Percentiles rank a stretch among this genome's conserved stretches.
Evolutionary conservation across 2,329 filamentous ascomycete species (phyloP).

Genomic region (Ustilaginoidea virens): DNA sequence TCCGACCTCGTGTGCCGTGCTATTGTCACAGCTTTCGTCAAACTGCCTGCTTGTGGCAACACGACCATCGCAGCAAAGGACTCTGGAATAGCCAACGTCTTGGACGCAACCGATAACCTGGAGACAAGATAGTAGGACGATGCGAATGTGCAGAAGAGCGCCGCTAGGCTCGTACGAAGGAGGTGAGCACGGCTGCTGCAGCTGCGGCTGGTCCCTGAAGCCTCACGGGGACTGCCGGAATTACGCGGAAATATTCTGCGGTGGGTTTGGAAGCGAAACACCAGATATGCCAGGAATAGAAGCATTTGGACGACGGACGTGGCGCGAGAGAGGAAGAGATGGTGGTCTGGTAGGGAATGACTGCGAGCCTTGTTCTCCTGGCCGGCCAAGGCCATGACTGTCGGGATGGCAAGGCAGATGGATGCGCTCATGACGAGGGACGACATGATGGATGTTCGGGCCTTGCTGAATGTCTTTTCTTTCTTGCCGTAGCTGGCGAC

Average conservation of each 20-base stretch:
- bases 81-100: background rate
- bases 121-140: conserved; percentile 1
- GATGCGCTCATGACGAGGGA: conserved; percentile 8
- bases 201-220: background rate
- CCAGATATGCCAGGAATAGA: conserved; percentile 7
- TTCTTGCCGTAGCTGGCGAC: conserved; percentile 7
- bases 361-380: background rate
- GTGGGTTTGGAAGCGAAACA: conserved; percentile 7
- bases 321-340: conserved; percentile 7
- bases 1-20: conserved; percentile 2
- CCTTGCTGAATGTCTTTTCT: conserved; percentile 6
- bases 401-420: conserved; percentile 7
- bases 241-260: conserved; percentile 6
- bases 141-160: background rate
- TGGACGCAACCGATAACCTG: conserved; percentile 1
- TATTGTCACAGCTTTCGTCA: conserved; percentile 3
- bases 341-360: background rate
- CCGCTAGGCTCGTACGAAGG: background rate
- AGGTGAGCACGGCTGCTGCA: background rate
- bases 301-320: conserved; percentile 5
- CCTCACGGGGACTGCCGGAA: too few species aligned
- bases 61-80: conserved; percentile 3
- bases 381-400: conserved; percentile 5
- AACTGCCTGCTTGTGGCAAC: conserved; percentile 3
- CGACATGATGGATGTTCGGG: conserved; percentile 7